Base-by-base conservation (phyloP, 2,329 filamentous ascomycete genomes). In the Tolypocladium ophioglossoides region DNA sequence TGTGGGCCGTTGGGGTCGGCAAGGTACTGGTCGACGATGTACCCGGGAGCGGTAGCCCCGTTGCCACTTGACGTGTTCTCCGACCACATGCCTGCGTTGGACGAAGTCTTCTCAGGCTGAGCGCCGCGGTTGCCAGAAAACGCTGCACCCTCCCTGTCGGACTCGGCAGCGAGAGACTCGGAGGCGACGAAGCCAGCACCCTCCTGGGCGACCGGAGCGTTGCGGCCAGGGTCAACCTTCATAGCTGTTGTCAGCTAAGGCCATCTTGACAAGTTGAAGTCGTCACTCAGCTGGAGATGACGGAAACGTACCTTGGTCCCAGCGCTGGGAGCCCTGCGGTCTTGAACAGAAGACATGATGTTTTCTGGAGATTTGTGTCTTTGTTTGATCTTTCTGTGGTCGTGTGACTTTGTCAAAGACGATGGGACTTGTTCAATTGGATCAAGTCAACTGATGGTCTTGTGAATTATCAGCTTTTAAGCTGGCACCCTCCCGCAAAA, bases 111-210 rank as follows among this genome's bases (percentile, higher is more conserved):
- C 52, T 63, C 64, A 34, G 63, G 55, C 22, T 58, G 58, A 20
- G 76, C 74, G 57, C 78, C 73, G 27, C 75, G 73, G 70, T 89
- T 87, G 54, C 77, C 67, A 41, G 78, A 72, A 62, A 88, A 89
- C 14, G 68, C 72, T 59, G 86, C 87, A 55, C 77, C 77, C 24
- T 73, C 61, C 49, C 75, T 72, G 56, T 82, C 70, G 0, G 88
- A 94, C 63, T 92, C 85, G 55, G 83, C 85, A 12, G 89, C 89
- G 6, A 95, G 82, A 8, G 87, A 92, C 69, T 86, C 87, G 16
- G 78, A 73, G 47, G 78, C 72, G 1, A 92, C 77, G 30, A 75
- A 63, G 52, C 89, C 89, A 6, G 85, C 73, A 16, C 77, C 72
- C 68, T 94, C 89, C 18, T 73, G 66, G 55, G 76, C 78, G 1